Conservation (phyloP, 2,329 filamentous ascomycete genomes). For the Aspergillus uvarum region DNA sequence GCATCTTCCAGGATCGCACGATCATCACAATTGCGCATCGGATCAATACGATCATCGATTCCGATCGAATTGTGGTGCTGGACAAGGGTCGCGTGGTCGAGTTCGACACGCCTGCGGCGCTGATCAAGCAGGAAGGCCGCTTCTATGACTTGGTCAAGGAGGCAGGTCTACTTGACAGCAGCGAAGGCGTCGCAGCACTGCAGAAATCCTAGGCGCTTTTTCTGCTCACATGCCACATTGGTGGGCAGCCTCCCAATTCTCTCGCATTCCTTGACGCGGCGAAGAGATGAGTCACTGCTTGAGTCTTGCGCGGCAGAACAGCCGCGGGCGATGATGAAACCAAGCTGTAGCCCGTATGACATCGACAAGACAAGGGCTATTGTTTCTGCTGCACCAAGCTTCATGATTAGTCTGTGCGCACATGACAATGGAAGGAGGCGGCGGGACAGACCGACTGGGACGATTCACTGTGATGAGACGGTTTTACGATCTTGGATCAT, state of each 20-base stretch:
- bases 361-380: conserved; percentile 2
- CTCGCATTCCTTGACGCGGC: not conserved
- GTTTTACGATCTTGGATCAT: not conserved
- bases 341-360: conserved; percentile 6
- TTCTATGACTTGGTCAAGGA: conserved; percentile 93
- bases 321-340: conserved; percentile 5
- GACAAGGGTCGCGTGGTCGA: conserved; percentile 88
- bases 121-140: conserved; percentile 72
- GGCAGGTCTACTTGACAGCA: conserved; percentile 67
- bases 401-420: conserved; percentile 12
- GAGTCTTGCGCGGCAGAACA: not conserved
- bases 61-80: conserved; percentile 88
- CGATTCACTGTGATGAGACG: not conserved
- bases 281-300: not conserved
- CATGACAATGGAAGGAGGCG: conserved; percentile 1
- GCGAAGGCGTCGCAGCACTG: conserved; percentile 34
- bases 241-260: conserved; percentile 8
- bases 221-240: conserved; percentile 4
- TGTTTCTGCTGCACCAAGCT: conserved; percentile 6
- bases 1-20: conserved; percentile 80
- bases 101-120: conserved; percentile 79
- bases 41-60: conserved; percentile 92
- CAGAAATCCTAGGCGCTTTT: conserved; percentile 13
- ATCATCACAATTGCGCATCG: conserved; percentile 98
- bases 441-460: not conserved